Base-by-base conservation (phyloP, 2,329 filamentous ascomycete genomes). In the Beauveria sp. region DNA sequence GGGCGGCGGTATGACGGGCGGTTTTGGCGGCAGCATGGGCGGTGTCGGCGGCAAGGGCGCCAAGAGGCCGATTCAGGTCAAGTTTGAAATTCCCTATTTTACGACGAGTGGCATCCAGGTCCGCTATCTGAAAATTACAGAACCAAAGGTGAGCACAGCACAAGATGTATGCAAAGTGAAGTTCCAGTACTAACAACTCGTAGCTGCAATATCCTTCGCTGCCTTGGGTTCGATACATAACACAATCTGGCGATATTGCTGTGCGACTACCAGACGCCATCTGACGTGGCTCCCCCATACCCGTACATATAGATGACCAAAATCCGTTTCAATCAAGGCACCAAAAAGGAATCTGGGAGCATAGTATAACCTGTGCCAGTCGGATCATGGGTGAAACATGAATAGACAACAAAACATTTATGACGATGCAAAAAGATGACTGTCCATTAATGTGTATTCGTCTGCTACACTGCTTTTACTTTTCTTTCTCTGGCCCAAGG, bases 1-100 rank as follows among this genome's bases (percentile, higher is more conserved):
- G 69, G 93, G 93, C 46, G 93, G 93, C 64, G 93, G 93, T 65
- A 97, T 97, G 93, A 97, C 93, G 67, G 93, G 93, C 70, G 93
- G 93, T 0, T 97, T 97, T 70, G 93, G 93, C 64, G 93, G 93
- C 22, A 96, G 91, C 72, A 97, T 97, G 92, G 93, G 93, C 62
- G 93, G 93, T 65, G 85, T 94, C 30, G 86, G 84, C 22, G 87
- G 86, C 62, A 97, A 97, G 79, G 90, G 90, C 22, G 84, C 85
- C 61, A 99, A 97, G 82, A 81, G 94, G 67, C 94, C 94, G 1
- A 99, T 99, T 70, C 93, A 92, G 75, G 94, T 99, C 79, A 99
- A 99, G 79, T 99, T 99, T 73, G 94, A 99, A 80, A 99, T 99
- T 71, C 94, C 94, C n/a, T 99, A 99, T 77, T 99, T 99, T 74